A percentile compares a stretch with the other conserved stretches of the same genome.
Evolutionary conservation across 2,329 filamentous ascomycete genomes (phyloP).

Genomic region (Emergomyces africanus): DNA sequence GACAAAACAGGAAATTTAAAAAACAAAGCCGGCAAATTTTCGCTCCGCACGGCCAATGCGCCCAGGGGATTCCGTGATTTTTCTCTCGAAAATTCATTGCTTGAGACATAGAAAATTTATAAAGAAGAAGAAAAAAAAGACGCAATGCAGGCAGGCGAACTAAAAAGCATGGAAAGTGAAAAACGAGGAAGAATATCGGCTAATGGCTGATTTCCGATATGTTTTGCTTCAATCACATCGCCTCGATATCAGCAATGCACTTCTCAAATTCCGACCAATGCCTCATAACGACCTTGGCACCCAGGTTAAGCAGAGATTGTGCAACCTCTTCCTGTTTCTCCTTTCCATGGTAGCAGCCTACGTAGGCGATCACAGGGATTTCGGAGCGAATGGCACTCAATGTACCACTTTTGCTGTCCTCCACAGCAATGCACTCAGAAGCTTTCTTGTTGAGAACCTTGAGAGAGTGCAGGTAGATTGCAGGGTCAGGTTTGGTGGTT

Average conservation of each 20-base stretch:
- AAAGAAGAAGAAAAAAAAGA: not conserved
- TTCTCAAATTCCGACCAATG: slow-evolving; percentile 35
- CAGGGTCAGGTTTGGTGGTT: slow-evolving; percentile 84
- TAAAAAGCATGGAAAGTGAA: not conserved
- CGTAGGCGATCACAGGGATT: slow-evolving; percentile 73
- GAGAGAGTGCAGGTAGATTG: slow-evolving; percentile 71
- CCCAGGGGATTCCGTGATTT: not conserved
- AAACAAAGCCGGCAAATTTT: not conserved
- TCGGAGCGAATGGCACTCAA: slow-evolving; percentile 63
- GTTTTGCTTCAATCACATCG: slow-evolving; percentile 6
- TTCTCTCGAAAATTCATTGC: slow-evolving; percentile 17
- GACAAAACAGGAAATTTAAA: not conserved
- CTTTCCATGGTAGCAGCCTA: slow-evolving; percentile 57
- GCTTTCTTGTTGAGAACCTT: slow-evolving; percentile 59
- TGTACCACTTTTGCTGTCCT: slow-evolving; percentile 80
- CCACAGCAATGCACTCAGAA: slow-evolving; percentile 63
- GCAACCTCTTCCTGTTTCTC: slow-evolving; percentile 54
- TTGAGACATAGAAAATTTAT: not conserved
- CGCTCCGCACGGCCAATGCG: slow-evolving; percentile 17
- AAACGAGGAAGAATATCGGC: not conserved
- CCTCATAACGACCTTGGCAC: slow-evolving; percentile 48
- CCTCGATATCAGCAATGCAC: slow-evolving; percentile 32
- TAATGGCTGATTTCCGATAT: not conserved
- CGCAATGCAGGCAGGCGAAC: no score
- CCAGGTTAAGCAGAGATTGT: slow-evolving; percentile 46